Evolutionary conservation across 148 eudicot genomes (phyloP), one percentile per base, ranked within the genome.

Genomic region (Cornus controversa): DNA sequence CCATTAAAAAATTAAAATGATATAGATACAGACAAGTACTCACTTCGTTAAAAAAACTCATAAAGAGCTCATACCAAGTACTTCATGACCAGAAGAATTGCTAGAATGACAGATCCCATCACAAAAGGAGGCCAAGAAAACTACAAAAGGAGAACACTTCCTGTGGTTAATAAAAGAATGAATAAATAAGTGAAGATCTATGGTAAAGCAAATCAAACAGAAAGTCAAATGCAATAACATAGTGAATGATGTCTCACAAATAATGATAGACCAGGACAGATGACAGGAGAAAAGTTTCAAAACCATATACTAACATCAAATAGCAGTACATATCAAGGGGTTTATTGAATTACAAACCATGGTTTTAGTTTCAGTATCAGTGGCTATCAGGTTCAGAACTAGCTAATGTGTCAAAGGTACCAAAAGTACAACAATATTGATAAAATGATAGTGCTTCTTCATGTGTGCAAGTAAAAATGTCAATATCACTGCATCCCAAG

Each of bases 71-170:
- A 76, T 92, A 96, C 99, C 98, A 96, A 79, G 84, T 96, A 93
- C 81, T 96, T 96, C 99, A 96, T 96, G 69, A 53, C 85, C 84
- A 93, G 71, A 75, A 96, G 85, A 73, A 96, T 81, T 42, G 92
- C 99, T 68, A 96, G 90, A 67, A 90, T 78, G 80, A 82, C 70
- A 13, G 95, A 93, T 74, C 99, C 99, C 92, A 96, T 80, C 72
- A 91, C 83, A 78, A 96, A 96, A 45, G 98, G 98, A 23, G 88
- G 98, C 99, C 99, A 96, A 42, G 84, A 87, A 84, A 96, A 96
- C 99, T 96, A 77, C 90, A 89, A 76, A 86, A 79, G 74, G 57
- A 80, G 78, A 69, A 69, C 53, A 75, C 29, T 22, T 75, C 45
- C 72, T 72, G 75, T 24, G 4, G 31, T 69, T 54, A n/a, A 73